A percentile compares a stretch with the other conserved stretches of the same genome.
Conservation (phyloP, 1,139 yeast genomes). For the Yamadazyma conglobata region DNA sequence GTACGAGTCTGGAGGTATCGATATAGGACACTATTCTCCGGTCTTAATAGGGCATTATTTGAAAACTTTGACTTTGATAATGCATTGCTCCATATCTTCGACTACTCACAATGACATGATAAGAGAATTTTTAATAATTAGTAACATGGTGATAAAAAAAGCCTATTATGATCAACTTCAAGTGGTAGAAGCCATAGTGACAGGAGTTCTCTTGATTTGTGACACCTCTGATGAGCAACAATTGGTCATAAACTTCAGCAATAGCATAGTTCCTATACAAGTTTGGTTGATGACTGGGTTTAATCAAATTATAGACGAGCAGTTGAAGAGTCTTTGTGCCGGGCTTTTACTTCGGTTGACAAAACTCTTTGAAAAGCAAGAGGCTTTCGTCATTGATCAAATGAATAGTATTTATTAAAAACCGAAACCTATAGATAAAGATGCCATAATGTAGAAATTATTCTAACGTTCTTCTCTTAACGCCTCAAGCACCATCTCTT, state of each 20-base stretch:
- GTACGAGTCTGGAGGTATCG: slow-evolving; percentile 44
- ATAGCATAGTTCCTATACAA: slow-evolving; percentile 31
- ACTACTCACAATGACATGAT: slow-evolving; percentile 55
- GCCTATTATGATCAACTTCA: slow-evolving; percentile 28
- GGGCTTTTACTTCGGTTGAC: slow-evolving; percentile 37
- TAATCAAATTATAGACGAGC: slow-evolving; percentile 46
- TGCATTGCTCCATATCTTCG: slow-evolving; percentile 58
- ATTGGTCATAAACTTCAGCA: slow-evolving; percentile 25
- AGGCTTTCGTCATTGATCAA: slow-evolving; percentile 13
- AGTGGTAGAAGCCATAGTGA: slow-evolving; percentile 43
- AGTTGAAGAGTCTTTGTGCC: slow-evolving; percentile 47
- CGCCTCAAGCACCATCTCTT: not conserved
- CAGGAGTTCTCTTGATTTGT: slow-evolving; percentile 44
- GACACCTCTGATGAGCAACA: slow-evolving; percentile 43
- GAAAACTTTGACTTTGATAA: slow-evolving; percentile 52
- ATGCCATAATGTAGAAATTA: no score
- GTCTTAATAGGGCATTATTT: slow-evolving; percentile 56
- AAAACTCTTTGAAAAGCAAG: slow-evolving; percentile 15
- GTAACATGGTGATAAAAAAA: slow-evolving; percentile 24
- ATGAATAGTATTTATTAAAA: slow-evolving; percentile 14
- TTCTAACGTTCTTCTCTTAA: not conserved
- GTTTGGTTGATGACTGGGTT: slow-evolving; percentile 42
- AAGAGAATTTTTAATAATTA: slow-evolving; percentile 45
- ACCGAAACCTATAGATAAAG: no score
- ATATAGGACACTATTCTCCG: slow-evolving; percentile 54